Evolutionary conservation across 2,329 filamentous ascomycete genomes (phyloP), one percentile per base, ranked within the genome.

Genomic region (Scleromitrula shiraiana): DNA sequence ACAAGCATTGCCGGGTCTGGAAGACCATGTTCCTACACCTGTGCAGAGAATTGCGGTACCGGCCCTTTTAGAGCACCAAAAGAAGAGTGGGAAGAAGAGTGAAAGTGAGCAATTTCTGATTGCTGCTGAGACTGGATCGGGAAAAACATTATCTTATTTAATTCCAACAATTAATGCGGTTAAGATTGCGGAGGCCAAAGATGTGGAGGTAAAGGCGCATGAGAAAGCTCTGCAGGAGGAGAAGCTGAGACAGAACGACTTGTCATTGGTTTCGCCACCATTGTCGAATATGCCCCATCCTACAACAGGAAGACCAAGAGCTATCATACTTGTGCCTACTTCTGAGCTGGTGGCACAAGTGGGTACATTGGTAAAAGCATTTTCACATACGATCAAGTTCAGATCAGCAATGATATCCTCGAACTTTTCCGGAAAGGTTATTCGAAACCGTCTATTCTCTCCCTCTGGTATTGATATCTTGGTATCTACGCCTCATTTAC

Each of bases 71-170:
- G 78, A 81, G 12, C 64, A 72, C 19, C 62, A 66, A 17, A 67
- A 67, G 5, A 66, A 64, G 46, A 65, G 57, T 39, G 54, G 50
- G 53, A 60, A 62, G 9, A 19, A 58, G 64, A 49, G 46, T 59
- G 64, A 46, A 50, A 56, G 55, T 52, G 67, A 68, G 51, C 76
- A 71, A 68, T 96, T 88, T 62, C 74, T 98, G 10, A 74, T 98
- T 41, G 93, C 93, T 4, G 93, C 93, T 9, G 93, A 98, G 71
- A 98, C 93, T 0, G 93, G 93, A 10, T 97, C 93, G 0, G 93
- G 93, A 51, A 98, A 98, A 72, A 98, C 93, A 1, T 72, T 98
- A 53, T 88, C 93, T 7, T 98, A 98, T 63, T 71, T 97, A 5
- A 68, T 96, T 5, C 94, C 93, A 0, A 76, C 83, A 14, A 73